phyloP scores from a whole-genome alignment of 768 basidiomycete genomes.

The Neoboletus brunneissimus region DNA sequence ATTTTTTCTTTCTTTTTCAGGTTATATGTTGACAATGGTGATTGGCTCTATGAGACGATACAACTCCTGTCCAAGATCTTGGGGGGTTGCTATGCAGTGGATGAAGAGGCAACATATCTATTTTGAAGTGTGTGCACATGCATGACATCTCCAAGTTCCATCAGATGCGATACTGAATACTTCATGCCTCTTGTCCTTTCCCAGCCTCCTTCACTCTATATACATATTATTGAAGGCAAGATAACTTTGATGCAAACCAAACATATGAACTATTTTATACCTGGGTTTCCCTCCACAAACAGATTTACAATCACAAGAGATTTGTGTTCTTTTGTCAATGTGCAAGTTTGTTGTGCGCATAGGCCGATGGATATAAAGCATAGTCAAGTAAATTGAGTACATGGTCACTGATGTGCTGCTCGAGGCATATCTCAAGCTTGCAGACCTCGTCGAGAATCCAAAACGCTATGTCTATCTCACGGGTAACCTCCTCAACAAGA shows the following conservation, averaged over 20 bases:
- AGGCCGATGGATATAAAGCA: not conserved
- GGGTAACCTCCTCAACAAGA: conserved; percentile 59
- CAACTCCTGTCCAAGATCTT: too few species aligned
- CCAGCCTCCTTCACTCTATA: too few species aligned
- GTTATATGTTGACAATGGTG: too few species aligned
- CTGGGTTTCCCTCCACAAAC: conserved; percentile 78
- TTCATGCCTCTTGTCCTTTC: too few species aligned
- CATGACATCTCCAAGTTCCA: too few species aligned
- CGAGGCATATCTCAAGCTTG: conserved; percentile 57
- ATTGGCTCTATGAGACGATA: too few species aligned
- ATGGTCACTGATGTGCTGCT: conserved; percentile 84
- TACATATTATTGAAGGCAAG: conserved; percentile 62
- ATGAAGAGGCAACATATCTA: too few species aligned
- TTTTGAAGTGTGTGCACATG: too few species aligned
- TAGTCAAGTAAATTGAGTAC: conserved; percentile 75
- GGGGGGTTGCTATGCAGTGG: too few species aligned
- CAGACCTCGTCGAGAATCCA: conserved; percentile 53
- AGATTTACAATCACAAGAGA: conserved; percentile 76
- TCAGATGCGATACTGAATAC: too few species aligned
- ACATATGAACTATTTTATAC: conserved; percentile 72
- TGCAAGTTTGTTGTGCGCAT: too few species aligned
- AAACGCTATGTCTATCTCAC: conserved; percentile 62
- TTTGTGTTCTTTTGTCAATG: not conserved
- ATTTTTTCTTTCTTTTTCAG: too few species aligned
- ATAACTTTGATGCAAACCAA: conserved; percentile 76